A percentile compares a stretch with the other conserved stretches of the same genome.
These are phyloP conservation scores for Penicillium fimorum DNA, from an alignment of 495 filamentous ascomycete genomes.

Conservation along the genomic window DNA sequence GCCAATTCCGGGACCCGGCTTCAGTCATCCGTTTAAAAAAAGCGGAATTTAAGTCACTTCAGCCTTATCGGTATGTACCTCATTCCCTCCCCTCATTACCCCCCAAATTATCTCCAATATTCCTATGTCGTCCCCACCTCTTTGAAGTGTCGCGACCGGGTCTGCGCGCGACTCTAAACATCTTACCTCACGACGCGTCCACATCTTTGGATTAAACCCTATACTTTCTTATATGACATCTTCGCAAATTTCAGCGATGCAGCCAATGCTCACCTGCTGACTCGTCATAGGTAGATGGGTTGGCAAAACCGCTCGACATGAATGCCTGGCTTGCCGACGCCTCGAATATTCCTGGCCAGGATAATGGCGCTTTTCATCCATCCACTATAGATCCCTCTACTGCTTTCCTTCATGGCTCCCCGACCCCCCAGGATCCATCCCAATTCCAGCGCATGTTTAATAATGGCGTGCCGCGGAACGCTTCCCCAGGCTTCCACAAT, in stretches of 20 bases:
- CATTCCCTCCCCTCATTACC: conserved; percentile 12
- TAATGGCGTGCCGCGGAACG: conserved; percentile 80
- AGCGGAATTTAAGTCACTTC: conserved; percentile 47
- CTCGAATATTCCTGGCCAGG: conserved; percentile 67
- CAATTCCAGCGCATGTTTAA: conserved; percentile 75
- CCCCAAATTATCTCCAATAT: not conserved
- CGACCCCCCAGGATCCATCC: conserved; percentile 58
- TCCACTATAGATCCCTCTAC: conserved; percentile 55
- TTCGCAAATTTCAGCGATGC: conserved; percentile 7
- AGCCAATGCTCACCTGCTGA: conserved; percentile 17
- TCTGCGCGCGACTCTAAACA: conserved; percentile 24
- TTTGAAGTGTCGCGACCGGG: conserved; percentile 26
- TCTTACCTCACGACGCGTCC: conserved; percentile 37
- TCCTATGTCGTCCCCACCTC: conserved; percentile 2
- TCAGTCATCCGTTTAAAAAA: conserved; percentile 44
- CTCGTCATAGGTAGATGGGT: conserved; percentile 53
- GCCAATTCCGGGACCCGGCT: conserved; percentile 43
- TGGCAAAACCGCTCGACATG: conserved; percentile 61
- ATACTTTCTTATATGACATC: not conserved
- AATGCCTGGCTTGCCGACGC: conserved; percentile 81
- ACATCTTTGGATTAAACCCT: conserved; percentile 1
- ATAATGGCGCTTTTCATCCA: conserved; percentile 72
- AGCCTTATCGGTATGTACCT: conserved; percentile 52
- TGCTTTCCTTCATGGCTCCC: conserved; percentile 51
- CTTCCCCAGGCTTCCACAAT: conserved; percentile 71